Evolutionary conservation across 495 filamentous ascomycete species (phyloP).

Genomic region (Aspergillus affinis): DNA sequence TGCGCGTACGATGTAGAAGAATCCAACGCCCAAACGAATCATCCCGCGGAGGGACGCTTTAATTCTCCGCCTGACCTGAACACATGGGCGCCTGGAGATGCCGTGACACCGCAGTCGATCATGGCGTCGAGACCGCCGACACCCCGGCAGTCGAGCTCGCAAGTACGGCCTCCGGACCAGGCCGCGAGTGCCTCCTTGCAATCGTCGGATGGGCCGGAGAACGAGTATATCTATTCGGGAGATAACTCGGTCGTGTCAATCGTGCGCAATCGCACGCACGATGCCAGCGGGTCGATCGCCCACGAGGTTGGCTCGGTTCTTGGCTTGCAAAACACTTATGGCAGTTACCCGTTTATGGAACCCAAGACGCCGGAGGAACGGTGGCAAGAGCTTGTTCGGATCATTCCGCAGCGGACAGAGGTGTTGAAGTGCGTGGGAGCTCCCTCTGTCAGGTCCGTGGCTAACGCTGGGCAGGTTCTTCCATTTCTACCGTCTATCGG

Average conservation of each 20-base stretch:
- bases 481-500: constrained; percentile 46
- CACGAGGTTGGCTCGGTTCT: constrained; percentile 49
- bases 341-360: constrained; percentile 65
- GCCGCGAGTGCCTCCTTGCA: neutral
- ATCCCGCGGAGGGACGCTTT: neutral
- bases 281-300: constrained; percentile 48
- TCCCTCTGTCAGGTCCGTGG: neutral
- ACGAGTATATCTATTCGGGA: constrained; percentile 40
- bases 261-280: constrained; percentile 47
- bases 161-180: neutral
- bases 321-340: constrained; percentile 69
- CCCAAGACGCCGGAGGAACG: constrained; percentile 28
- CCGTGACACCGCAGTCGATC: neutral
- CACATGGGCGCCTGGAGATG: neutral
- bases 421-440: constrained; percentile 30
- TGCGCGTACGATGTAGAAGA: constrained; percentile 30
- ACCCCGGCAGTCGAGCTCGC: neutral
- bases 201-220: neutral
- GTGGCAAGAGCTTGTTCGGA: constrained; percentile 29
- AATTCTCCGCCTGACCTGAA: neutral
- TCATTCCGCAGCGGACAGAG: constrained; percentile 32
- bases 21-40: neutral
- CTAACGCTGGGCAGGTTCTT: constrained; percentile 38
- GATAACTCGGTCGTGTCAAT: constrained; percentile 40
- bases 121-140: neutral